Evolutionary conservation across 75 land plant genomes (phyloP).

Genomic region (Selaginella tamariscina): DNA sequence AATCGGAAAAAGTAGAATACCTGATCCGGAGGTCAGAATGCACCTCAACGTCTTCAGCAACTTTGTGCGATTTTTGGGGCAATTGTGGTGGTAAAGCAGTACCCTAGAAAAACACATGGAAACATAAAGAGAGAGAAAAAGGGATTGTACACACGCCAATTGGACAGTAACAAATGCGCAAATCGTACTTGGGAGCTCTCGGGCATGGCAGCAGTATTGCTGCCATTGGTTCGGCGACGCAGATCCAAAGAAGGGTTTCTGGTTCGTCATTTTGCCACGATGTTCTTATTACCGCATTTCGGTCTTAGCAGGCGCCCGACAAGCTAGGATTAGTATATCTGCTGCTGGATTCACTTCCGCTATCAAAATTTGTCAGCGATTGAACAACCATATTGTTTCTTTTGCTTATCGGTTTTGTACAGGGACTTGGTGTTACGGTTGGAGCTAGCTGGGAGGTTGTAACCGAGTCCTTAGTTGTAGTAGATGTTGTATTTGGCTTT

Average conservation of each 20-base stretch:
- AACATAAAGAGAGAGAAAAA: too few species aligned
- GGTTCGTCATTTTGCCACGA: too few species aligned
- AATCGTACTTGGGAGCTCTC: neutral
- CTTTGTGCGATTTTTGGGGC: conserved; percentile 9
- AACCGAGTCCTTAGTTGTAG: neutral
- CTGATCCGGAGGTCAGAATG: conserved; percentile 68
- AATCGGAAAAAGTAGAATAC: conserved; percentile 24
- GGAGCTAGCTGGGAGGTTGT: conserved; percentile 21
- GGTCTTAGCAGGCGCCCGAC: neutral
- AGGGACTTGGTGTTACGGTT: conserved; percentile 23
- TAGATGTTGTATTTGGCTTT: too few species aligned
- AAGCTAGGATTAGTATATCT: too few species aligned
- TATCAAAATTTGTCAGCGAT: conserved; percentile 23
- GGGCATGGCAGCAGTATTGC: neutral
- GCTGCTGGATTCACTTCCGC: conserved; percentile 22
- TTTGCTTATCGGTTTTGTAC: neutral
- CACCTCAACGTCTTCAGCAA: conserved; percentile 36
- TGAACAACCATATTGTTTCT: neutral
- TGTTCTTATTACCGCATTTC: too few species aligned
- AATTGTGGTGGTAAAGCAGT: conserved; percentile 36
- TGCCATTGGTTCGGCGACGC: neutral
- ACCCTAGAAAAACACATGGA: too few species aligned
- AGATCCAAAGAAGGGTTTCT: too few species aligned
- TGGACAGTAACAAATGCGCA: too few species aligned
- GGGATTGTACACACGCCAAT: too few species aligned